phyloP scores from a whole-genome alignment of 192 early-diverging fungal species.

The Coemansia sp. region DNA sequence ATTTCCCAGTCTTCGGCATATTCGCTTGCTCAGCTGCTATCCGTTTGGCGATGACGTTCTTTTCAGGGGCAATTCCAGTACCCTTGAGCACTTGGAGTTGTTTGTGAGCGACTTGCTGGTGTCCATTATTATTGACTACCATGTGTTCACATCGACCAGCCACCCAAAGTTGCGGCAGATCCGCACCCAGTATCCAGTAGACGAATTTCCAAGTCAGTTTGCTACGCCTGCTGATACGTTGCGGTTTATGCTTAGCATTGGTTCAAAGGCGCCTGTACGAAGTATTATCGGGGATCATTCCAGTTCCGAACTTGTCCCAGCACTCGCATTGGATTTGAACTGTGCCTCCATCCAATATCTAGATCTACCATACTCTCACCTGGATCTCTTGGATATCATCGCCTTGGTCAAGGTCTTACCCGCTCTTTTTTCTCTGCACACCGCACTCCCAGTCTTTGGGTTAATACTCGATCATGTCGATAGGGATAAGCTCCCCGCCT shows the following conservation, averaged over 20 bases:
- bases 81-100: background rate
- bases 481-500: background rate
- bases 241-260: background rate
- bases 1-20: conserved; percentile 6
- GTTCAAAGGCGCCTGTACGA: background rate
- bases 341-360: background rate
- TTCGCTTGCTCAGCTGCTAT: background rate
- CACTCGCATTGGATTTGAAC: background rate
- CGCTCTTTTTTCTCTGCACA: background rate
- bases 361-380: background rate
- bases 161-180: background rate
- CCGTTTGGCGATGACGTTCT: conserved; percentile 13
- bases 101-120: background rate
- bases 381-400: background rate
- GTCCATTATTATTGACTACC: background rate
- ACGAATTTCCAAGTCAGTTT: background rate
- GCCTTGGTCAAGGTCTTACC: background rate
- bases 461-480: background rate
- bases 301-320: background rate
- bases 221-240: background rate
- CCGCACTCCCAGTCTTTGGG: background rate
- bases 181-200: background rate
- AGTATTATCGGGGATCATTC: background rate
- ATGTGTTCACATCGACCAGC: background rate
- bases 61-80: conserved; percentile 9